A percentile compares a stretch with the other conserved stretches of the same genome.
phyloP scores from a whole-genome alignment of 495 filamentous ascomycete genomes.

The Rostrohypoxylon terebratum region DNA sequence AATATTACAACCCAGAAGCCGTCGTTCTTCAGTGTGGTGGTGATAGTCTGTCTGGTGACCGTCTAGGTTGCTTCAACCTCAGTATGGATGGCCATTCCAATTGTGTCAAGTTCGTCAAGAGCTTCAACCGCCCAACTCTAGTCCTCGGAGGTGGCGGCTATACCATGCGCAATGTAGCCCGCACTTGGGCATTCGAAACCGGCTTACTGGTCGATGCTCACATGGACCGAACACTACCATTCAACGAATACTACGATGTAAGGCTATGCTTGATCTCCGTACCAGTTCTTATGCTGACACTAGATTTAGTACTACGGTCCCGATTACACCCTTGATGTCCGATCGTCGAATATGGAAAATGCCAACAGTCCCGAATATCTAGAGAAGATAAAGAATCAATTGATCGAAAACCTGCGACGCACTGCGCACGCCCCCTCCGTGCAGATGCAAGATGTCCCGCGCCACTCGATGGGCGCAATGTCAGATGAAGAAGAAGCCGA shows the following conservation, averaged over 20 bases:
- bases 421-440: conserved; percentile 91
- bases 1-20: conserved; percentile 93
- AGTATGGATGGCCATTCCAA: conserved; percentile 98
- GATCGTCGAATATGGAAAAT: conserved; percentile 98
- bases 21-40: conserved; percentile 98
- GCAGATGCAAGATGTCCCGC: conserved; percentile 94
- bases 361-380: conserved; percentile 95
- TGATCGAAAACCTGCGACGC: conserved; percentile 92
- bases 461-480: conserved; percentile 73
- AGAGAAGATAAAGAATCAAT: conserved; percentile 91
- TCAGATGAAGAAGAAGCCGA: conserved; percentile 89
- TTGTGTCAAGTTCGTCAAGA: conserved; percentile 95
- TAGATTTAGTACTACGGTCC: conserved; percentile 86
- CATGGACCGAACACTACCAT: conserved; percentile 86
- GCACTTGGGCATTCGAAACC: conserved; percentile 98
- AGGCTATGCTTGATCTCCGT: conserved; percentile 37
- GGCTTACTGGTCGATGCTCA: conserved; percentile 86
- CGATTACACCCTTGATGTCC: conserved; percentile 95
- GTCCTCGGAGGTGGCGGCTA: conserved; percentile 97
- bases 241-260: conserved; percentile 98
- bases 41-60: conserved; percentile 93
- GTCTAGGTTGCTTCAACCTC: conserved; percentile 96
- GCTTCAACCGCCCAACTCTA: conserved; percentile 88
- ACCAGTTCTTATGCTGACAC: conserved; percentile 47
- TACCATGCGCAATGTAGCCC: conserved; percentile 98